Percentiles rank a stretch among this genome's conserved stretches.
Evolutionary conservation across 2,329 filamentous ascomycete genomes (phyloP).

Genomic region (Coniochaeta prunicola): DNA sequence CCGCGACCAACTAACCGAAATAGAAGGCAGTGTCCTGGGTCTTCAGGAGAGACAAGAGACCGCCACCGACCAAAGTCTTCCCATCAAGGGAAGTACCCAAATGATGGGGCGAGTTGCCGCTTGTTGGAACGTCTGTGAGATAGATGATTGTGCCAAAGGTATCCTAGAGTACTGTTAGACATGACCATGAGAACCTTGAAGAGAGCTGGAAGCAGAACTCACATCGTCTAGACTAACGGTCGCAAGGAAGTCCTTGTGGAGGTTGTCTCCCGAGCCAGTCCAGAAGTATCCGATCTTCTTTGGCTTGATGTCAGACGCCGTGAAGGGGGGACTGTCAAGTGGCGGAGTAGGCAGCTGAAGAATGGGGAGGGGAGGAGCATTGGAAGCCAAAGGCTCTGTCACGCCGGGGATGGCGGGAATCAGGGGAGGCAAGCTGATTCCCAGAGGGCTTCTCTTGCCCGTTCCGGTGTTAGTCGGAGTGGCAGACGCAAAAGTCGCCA

Average conservation of each 20-base stretch:
- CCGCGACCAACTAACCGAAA: constrained; percentile 29
- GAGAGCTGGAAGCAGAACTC: constrained; percentile 10
- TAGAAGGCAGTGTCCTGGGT: constrained; percentile 56
- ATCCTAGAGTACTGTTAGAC: constrained; percentile 27
- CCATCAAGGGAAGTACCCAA: constrained; percentile 46
- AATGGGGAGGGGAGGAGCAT: constrained; percentile 47
- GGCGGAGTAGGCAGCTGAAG: constrained; percentile 53
- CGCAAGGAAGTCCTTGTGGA: constrained; percentile 51
- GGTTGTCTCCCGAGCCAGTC: constrained; percentile 53
- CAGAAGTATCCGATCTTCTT: constrained; percentile 63
- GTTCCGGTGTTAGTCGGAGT: not conserved
- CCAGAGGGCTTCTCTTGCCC: constrained; percentile 21
- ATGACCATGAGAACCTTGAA: not conserved
- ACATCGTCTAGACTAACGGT: constrained; percentile 53
- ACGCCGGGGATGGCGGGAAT: constrained; percentile 53
- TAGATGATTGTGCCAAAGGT: constrained; percentile 54
- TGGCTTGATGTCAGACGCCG: constrained; percentile 46
- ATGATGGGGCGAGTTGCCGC: constrained; percentile 55
- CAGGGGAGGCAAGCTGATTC: constrained; percentile 40
- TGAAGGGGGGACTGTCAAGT: constrained; percentile 45
- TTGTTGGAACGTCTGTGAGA: constrained; percentile 50
- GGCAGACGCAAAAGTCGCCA: not conserved
- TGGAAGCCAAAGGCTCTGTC: constrained; percentile 44
- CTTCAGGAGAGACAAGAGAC: constrained; percentile 51
- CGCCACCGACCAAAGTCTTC: constrained; percentile 50